phyloP scores from a whole-genome alignment of 768 basidiomycete genomes.

The Suillus lakei region DNA sequence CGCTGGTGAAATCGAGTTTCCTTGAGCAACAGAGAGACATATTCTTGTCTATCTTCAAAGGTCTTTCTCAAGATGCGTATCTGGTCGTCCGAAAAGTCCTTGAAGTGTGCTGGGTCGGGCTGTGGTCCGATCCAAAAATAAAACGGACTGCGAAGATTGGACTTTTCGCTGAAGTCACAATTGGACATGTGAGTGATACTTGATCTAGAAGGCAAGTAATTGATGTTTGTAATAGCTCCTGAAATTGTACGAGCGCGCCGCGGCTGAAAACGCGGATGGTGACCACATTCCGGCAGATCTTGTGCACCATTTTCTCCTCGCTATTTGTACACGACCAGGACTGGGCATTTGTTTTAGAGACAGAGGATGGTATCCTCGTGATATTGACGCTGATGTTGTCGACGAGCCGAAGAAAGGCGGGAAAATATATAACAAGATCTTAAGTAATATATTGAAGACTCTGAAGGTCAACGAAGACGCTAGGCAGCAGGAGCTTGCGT shows the following conservation, averaged over 20 bases:
- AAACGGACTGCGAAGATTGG: slow-evolving; percentile 73
- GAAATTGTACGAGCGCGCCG: slow-evolving; percentile 72
- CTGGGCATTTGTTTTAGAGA: slow-evolving; percentile 87
- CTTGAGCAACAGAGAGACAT: slow-evolving; percentile 72
- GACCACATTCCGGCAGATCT: slow-evolving; percentile 76
- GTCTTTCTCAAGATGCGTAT: slow-evolving; percentile 69
- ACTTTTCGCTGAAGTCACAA: slow-evolving; percentile 68
- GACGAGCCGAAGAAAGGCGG: slow-evolving; percentile 47
- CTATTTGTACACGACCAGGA: slow-evolving; percentile 81
- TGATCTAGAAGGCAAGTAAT: not conserved
- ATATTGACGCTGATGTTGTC: slow-evolving; percentile 43
- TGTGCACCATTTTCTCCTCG: slow-evolving; percentile 85
- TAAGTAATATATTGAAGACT: slow-evolving; percentile 72
- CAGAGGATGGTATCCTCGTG: slow-evolving; percentile 89
- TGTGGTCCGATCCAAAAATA: slow-evolving; percentile 77
- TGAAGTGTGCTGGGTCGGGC: slow-evolving; percentile 75
- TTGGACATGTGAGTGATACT: slow-evolving; percentile 59
- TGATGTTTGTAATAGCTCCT: slow-evolving; percentile 50
- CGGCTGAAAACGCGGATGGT: slow-evolving; percentile 49
- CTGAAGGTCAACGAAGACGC: slow-evolving; percentile 90
- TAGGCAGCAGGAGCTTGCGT: slow-evolving; percentile 81
- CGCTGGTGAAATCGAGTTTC: slow-evolving; percentile 64
- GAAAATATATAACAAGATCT: slow-evolving; percentile 81
- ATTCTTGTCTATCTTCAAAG: slow-evolving; percentile 75
- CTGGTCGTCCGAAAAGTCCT: slow-evolving; percentile 63